Evolutionary conservation across 805 yeast genomes (phyloP).

Genomic region (Saccharomycopsis sp.): DNA sequence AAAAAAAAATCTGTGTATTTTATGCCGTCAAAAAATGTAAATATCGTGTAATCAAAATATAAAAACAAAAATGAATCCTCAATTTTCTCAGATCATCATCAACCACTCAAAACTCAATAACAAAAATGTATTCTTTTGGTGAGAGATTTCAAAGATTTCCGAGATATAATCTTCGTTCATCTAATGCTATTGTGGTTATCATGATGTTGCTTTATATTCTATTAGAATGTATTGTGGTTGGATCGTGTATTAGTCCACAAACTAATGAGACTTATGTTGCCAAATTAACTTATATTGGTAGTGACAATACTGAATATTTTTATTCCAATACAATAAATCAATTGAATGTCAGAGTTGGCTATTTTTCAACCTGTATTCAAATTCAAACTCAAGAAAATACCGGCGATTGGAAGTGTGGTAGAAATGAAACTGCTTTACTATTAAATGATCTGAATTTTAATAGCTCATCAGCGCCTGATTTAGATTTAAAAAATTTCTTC

Average conservation of each 20-base stretch:
- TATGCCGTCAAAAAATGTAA: too few relatives aligned
- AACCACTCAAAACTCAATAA: too few relatives aligned
- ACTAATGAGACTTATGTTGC: slow-evolving; percentile 16
- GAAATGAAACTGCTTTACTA: slow-evolving; percentile 10
- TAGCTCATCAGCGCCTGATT: slow-evolving; percentile 13
- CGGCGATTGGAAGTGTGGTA: slow-evolving; percentile 14
- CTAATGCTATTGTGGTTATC: too few relatives aligned
- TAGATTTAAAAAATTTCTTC: slow-evolving; percentile 15
- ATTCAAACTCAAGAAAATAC: slow-evolving; percentile 1
- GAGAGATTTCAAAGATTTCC: too few relatives aligned
- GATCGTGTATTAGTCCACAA: slow-evolving; percentile 12
- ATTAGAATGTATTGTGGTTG: slow-evolving; percentile 18
- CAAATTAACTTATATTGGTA: slow-evolving; percentile 12
- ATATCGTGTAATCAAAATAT: too few relatives aligned
- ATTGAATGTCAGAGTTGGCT: slow-evolving; percentile 16
- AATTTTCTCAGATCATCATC: too few relatives aligned
- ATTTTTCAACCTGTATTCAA: slow-evolving; percentile 16
- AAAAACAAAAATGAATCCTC: too few relatives aligned
- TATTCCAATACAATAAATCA: slow-evolving; percentile 9
- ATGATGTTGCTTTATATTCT: slow-evolving; percentile 16
- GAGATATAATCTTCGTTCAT: too few relatives aligned
- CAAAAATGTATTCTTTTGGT: too few relatives aligned
- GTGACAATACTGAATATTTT: slow-evolving; percentile 16
- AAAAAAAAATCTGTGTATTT: too few relatives aligned
- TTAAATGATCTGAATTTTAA: slow-evolving; percentile 10